These are phyloP conservation scores for Albifimbria verrucaria DNA, from an alignment of 2,329 filamentous ascomycete species.

Conservation along the genomic window DNA sequence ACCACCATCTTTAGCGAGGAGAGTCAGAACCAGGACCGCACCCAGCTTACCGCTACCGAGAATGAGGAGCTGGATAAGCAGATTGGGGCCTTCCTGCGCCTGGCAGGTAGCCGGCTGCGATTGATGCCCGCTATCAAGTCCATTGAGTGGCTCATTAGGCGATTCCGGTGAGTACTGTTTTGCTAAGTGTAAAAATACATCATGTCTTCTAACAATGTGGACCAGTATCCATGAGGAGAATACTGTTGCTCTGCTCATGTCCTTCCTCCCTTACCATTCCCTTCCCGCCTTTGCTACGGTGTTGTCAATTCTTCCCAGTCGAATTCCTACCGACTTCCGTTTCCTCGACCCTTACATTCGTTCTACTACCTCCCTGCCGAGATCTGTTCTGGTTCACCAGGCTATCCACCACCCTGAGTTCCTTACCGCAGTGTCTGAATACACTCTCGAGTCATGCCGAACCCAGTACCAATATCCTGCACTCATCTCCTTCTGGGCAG, in stretches of 20 bases:
- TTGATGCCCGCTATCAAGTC: constrained; percentile 87
- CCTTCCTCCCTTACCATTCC: constrained; percentile 90
- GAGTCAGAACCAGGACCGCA: constrained; percentile 84
- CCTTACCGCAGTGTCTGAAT: constrained; percentile 71
- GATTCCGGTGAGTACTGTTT: constrained; percentile 73
- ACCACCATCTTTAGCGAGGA: constrained; percentile 87
- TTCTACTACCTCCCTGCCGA: constrained; percentile 70
- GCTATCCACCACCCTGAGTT: constrained; percentile 76
- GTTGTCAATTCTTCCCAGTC: constrained; percentile 79
- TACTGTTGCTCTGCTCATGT: constrained; percentile 70
- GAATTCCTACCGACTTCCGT: constrained; percentile 70
- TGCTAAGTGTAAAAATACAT: no score
- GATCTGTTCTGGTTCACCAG: constrained; percentile 79
- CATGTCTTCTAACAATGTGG: constrained; percentile 8
- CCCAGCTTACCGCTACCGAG: constrained; percentile 75
- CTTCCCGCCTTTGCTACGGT: constrained; percentile 82
- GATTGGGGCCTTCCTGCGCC: constrained; percentile 77
- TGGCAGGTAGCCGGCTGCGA: constrained; percentile 72
- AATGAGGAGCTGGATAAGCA: constrained; percentile 78
- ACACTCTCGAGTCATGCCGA: constrained; percentile 72
- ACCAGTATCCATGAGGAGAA: constrained; percentile 87
- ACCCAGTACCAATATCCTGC: constrained; percentile 71
- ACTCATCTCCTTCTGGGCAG: constrained; percentile 86
- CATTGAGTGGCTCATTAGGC: constrained; percentile 89
- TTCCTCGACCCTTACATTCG: constrained; percentile 86